Conservation (phyloP, 2,329 filamentous ascomycete species). For the Pyricularia grisea region DNA sequence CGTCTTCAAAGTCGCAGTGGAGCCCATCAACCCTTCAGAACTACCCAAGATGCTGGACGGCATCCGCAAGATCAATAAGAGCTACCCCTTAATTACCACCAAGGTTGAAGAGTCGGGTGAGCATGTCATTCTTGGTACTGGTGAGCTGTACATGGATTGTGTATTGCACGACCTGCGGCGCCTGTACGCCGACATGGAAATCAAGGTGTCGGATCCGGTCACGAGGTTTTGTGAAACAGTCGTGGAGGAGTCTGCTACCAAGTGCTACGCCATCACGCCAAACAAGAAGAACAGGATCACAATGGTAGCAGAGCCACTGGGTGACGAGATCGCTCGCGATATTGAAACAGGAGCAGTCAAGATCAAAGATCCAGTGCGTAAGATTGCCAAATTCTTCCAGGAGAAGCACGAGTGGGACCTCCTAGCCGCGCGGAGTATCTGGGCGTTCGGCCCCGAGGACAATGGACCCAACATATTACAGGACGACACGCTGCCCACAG, state of each 20-base stretch:
- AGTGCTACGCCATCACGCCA: conserved; percentile 94
- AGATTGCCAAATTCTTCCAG: conserved; percentile 94
- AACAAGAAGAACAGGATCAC: conserved; percentile 99
- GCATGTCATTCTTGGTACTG: conserved; percentile 88
- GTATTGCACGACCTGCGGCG: conserved; percentile 88
- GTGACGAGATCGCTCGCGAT: conserved; percentile 88
- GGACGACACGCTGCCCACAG: conserved; percentile 89
- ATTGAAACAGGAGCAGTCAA: conserved; percentile 86
- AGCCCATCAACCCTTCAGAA: conserved; percentile 96
- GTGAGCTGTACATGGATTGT: conserved; percentile 99
- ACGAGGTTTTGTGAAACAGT: conserved; percentile 97
- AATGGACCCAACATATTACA: conserved; percentile 91
- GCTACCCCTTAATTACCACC: conserved; percentile 88
- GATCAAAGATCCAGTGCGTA: conserved; percentile 86
- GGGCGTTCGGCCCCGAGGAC: conserved; percentile 96
- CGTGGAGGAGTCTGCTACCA: conserved; percentile 92
- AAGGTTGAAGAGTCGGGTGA: conserved; percentile 98
- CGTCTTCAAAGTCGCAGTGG: conserved; percentile 94
- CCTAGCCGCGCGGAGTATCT: conserved; percentile 87
- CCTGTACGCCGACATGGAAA: conserved; percentile 97
- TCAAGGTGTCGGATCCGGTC: conserved; percentile 96
- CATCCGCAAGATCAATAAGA: conserved; percentile 93
- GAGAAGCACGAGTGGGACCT: conserved; percentile 97
- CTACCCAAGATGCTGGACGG: conserved; percentile 98
- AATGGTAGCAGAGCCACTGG: conserved; percentile 93